Evolutionary conservation across 164 flowering plant species (phyloP), one percentile per base, ranked within the genome.

Genomic region (Aristolochia contorta): DNA sequence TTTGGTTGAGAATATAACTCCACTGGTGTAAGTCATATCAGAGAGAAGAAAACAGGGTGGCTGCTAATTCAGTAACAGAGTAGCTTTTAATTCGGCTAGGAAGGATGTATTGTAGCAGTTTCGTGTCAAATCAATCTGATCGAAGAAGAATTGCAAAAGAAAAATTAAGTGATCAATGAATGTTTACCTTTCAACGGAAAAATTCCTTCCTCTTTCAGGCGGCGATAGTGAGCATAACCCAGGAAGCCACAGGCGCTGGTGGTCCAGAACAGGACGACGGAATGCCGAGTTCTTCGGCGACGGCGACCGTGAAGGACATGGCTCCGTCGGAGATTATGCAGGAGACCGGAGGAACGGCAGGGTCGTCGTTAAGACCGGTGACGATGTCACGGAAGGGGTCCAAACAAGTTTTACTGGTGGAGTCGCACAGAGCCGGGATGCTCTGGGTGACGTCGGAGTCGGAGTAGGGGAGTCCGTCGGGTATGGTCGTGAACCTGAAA

Each of bases 381-480:
- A 80, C 16, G 2, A 82, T 70, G 32, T 72, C 70, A 2, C 50
- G 30, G 9, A 75, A 68, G 2, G 83, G 75, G 7, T 3, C 70
- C 16, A 67, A 25, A 46, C 77, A 75, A 50, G 58, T 75, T 54
- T 56, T 71, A 25, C 65, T 23, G 10, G 71, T 72, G 0, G 79
- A 72, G 12, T 65, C 73, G 43, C 84, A 77, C 1, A 85, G 66
- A 3, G 73, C 30, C 0, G 77, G 71, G 23, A 77, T 24, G 59
- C 82, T 75, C 49, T 79, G 84, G 1, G 85, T 79, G 0, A 78
- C 75, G 41, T 82, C 81, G 2, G 24, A 45, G 12, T 80, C 82
- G 0, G 89, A 79, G 0, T 74, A 77, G 0, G 84, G 87, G 45
- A 84, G 9, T 2, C 92, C 87, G 48, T 86, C 92, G 0, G 84